These are phyloP conservation scores for Zea mays DNA, from an alignment of 176 grass and related monocot genomes.

Conservation along the genomic window DNA sequence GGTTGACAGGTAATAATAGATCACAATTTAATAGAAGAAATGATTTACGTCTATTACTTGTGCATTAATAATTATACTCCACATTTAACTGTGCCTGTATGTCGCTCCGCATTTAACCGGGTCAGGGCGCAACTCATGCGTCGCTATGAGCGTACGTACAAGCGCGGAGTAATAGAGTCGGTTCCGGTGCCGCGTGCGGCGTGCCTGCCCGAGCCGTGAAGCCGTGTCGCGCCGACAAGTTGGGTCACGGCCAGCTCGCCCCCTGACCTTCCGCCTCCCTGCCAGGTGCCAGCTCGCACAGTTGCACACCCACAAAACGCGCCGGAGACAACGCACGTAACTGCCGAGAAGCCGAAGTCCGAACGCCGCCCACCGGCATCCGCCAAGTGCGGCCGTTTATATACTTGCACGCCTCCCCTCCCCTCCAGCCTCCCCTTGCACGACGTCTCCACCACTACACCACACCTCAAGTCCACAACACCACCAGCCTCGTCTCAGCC, in stretches of 20 bases:
- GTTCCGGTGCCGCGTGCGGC: neutral
- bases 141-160: too few relatives aligned
- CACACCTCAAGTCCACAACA: neutral
- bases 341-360: neutral
- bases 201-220: neutral
- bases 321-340: slow-evolving; percentile 47
- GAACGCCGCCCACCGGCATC: neutral
- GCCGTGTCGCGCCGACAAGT: slow-evolving; percentile 15
- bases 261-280: neutral
- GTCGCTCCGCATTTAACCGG: too few relatives aligned
- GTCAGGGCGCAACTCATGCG: too few relatives aligned
- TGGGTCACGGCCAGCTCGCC: neutral
- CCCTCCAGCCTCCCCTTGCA: neutral
- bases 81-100: too few relatives aligned
- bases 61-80: too few relatives aligned
- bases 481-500: neutral
- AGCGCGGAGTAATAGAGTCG: too few relatives aligned
- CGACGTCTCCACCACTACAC: slow-evolving; percentile 2
- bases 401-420: slow-evolving; percentile 5
- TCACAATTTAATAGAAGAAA: too few relatives aligned
- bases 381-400: neutral
- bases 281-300: slow-evolving; percentile 1
- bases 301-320: neutral
- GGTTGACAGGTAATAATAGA: too few relatives aligned
- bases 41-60: too few relatives aligned